Conservation (phyloP, 441 rosid species). For the Brassica hybrid region DNA sequence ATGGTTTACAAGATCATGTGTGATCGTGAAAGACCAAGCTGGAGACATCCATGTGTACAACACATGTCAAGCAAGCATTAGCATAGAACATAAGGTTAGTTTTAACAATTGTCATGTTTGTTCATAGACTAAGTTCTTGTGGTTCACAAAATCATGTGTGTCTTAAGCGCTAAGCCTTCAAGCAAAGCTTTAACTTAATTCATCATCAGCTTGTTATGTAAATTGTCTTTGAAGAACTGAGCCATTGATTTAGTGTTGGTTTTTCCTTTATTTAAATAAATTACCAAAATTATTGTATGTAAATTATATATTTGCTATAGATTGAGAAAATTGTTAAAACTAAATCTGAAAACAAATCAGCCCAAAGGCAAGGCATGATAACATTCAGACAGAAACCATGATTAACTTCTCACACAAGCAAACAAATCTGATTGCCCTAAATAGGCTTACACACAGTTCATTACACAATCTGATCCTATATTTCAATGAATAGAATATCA, state of each 20-base stretch:
- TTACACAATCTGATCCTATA: constrained; percentile 33
- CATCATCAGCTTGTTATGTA: not conserved
- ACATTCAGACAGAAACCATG: not conserved
- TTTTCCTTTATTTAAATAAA: too few relatives aligned
- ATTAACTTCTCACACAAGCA: constrained; percentile 36
- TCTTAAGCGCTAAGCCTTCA: not conserved
- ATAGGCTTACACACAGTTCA: constrained; percentile 36
- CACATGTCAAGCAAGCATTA: too few relatives aligned
- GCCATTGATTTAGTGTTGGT: too few relatives aligned
- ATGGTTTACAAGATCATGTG: not conserved
- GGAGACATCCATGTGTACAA: not conserved
- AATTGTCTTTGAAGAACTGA: too few relatives aligned
- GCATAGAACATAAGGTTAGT: too few relatives aligned
- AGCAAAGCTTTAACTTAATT: not conserved
- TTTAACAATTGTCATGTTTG: too few relatives aligned
- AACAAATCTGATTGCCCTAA: constrained; percentile 26
- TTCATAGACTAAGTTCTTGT: too few relatives aligned
- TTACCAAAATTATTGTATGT: too few relatives aligned
- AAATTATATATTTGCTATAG: not conserved
- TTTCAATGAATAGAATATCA: constrained; percentile 39
- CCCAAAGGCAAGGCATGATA: not conserved
- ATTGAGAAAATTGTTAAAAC: not conserved
- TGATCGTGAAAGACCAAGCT: not conserved
- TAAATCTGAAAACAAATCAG: constrained; percentile 11
- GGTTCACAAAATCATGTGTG: too few relatives aligned